Evolutionary conservation across 306 rosid genomes (phyloP), one percentile per base, ranked within the genome.

Genomic region (Trifolium subterraneum): DNA sequence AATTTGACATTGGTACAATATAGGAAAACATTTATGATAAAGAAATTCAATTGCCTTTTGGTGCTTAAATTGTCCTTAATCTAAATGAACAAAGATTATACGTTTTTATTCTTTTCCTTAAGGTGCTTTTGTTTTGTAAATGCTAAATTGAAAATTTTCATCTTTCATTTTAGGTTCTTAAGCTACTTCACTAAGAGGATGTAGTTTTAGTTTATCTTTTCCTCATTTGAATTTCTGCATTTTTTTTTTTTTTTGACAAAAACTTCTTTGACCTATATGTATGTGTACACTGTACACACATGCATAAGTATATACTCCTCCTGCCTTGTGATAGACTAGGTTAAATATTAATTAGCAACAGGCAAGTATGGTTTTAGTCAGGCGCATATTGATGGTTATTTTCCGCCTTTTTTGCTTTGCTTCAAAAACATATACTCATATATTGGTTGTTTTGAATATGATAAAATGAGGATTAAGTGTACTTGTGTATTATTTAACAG

Each of bases 401-500:
- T 44, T 1, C 55, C 0, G 6, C 55, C 0, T 19, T n/a, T n/a
- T 62, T 61, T 72, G 75, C 59, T 63, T 61, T 68, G 69, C 66
- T 70, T 66, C 23, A 70, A 50, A 66, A 50, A 56, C 23, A 74
- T 73, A n/a, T 60, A 8, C 31, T 75, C 69, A 44, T 77, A 16
- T 79, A 61, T 29, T 63, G 54, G 38, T 67, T 35, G 45, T 79
- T 81, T 62, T 78, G 54, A 69, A 73, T 79, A 55, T 63, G 77
- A 75, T 76, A 73, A 75, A 76, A 61, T 29, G 72, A 81, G 82
- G 82, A 81, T 79, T 90, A 83, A 87, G 83, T 78, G 78, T 80
- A 82, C 64, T 79, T 81, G 27, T 88, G 68, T 86, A 44, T 74
- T 77, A 68, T 81, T 82, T 74, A 89, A 89, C 96, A 94, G 98